Evolutionary conservation across 495 filamentous ascomycete species (phyloP), one percentile per base, ranked within the genome.

Genomic region (Chaetomium cochliodes): DNA sequence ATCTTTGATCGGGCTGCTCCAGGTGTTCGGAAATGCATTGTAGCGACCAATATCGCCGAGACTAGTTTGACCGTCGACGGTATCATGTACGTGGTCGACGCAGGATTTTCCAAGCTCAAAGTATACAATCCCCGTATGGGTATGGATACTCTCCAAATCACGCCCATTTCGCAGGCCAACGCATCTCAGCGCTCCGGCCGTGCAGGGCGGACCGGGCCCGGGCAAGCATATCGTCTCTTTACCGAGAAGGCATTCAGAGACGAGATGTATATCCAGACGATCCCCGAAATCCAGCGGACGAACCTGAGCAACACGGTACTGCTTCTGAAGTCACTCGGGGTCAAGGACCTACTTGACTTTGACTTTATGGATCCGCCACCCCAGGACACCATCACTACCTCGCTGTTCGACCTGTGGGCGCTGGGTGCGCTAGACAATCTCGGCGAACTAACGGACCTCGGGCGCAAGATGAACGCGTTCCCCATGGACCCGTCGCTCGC

Each of bases 301-400:
- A 98, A 97, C 70, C 83, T 99, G 16, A 87, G 90, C 69, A 98
- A 98, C 68, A 99, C 93, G 0, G 93, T 98, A 2, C 81, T 99
- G 15, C 83, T 99, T 12, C 81, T 99, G 55, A 99, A 99, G 72
- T 96, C 92, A 2, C 81, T 99, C 9, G 93, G 93, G 3, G 94
- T 99, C 30, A 92, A 90, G 72, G 92, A 99, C 68, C 81, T 99
- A 20, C 80, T 99, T 3, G 96, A 99, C 69, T 99, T 99, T 69
- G 92, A 98, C 72, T 99, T 99, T 70, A 97, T 99, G 92, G 96
- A 99, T 67, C 94, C 96, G 0, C 96, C 96, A 8, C 94, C 96
- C 0, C 96, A 99, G 76, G 96, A 99, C 66, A 97, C 92, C 6
- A 99, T 99, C 69, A 92, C 91, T 11, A 99, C 96, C 0, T 96